These are phyloP conservation scores for Sphaerosporella brunnea DNA, from an alignment of 495 filamentous ascomycete species.

Conservation along the genomic window DNA sequence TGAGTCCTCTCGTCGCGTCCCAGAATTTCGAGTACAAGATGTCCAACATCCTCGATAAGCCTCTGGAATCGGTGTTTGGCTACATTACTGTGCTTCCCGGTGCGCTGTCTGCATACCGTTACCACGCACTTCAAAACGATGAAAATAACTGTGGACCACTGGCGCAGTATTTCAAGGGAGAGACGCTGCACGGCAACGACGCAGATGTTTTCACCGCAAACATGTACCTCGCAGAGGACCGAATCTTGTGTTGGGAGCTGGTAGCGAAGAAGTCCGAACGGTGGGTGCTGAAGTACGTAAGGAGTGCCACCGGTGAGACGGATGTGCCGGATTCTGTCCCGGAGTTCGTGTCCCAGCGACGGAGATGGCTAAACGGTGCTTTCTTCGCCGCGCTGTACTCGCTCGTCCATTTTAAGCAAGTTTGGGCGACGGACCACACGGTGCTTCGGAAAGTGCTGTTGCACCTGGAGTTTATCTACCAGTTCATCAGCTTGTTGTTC, in stretches of 20 bases:
- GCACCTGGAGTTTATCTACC: slow-evolving; percentile 92
- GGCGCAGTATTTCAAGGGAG: slow-evolving; percentile 98
- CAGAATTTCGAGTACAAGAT: slow-evolving; percentile 99
- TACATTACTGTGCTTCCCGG: slow-evolving; percentile 96
- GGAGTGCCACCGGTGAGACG: slow-evolving; percentile 85
- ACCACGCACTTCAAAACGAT: slow-evolving; percentile 93
- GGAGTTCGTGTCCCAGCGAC: slow-evolving; percentile 89
- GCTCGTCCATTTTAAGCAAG: slow-evolving; percentile 78
- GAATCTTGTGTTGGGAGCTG: slow-evolving; percentile 97
- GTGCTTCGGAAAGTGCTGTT: slow-evolving; percentile 73
- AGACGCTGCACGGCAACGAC: slow-evolving; percentile 89
- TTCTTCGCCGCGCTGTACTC: slow-evolving; percentile 99
- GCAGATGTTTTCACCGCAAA: slow-evolving; percentile 98
- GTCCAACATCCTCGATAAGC: slow-evolving; percentile 98
- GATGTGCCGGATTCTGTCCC: slow-evolving; percentile 84
- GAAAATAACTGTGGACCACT: slow-evolving; percentile 85
- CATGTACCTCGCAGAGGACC: slow-evolving; percentile 97
- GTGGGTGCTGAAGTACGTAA: slow-evolving; percentile 97
- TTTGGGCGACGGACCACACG: slow-evolving; percentile 90
- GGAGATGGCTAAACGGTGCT: slow-evolving; percentile 94
- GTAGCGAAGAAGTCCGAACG: slow-evolving; percentile 87
- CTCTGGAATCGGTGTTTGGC: slow-evolving; percentile 89
- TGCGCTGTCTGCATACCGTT: slow-evolving; percentile 86
- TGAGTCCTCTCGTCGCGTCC: slow-evolving; percentile 88
- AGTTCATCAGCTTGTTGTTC: slow-evolving; percentile 76